Conservation (phyloP, 2,329 filamentous ascomycete species). For the Talaromyces sp. region DNA sequence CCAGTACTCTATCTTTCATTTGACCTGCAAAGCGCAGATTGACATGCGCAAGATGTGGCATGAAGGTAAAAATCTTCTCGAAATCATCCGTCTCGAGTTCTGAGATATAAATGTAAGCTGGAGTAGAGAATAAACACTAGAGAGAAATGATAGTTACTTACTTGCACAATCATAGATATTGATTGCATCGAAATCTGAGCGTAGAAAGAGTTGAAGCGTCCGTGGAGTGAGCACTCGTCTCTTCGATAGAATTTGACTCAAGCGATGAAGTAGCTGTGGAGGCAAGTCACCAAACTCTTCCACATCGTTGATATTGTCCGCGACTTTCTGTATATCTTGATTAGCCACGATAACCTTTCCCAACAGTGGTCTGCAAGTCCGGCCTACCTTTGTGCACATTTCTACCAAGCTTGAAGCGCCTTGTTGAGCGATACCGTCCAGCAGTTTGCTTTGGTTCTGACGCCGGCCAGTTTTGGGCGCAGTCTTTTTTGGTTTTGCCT, state of each 20-base stretch:
- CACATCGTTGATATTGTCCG: conserved; percentile 60
- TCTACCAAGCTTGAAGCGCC: conserved; percentile 48
- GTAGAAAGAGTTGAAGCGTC: conserved; percentile 47
- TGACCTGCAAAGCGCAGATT: conserved; percentile 84
- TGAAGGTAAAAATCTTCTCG: conserved; percentile 72
- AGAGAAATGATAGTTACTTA: conserved; percentile 30
- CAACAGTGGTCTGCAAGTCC: not conserved
- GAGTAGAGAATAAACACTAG: not conserved
- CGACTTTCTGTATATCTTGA: conserved; percentile 49
- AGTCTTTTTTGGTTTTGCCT: conserved; percentile 52
- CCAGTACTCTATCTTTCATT: conserved; percentile 79
- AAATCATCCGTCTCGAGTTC: conserved; percentile 74
- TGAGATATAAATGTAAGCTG: conserved; percentile 30
- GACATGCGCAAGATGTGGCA: conserved; percentile 65
- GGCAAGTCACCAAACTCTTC: conserved; percentile 65
- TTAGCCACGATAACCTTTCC: conserved; percentile 22
- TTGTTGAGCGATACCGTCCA: conserved; percentile 63
- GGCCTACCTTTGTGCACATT: conserved; percentile 55
- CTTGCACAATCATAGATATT: conserved; percentile 60
- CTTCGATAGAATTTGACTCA: conserved; percentile 64
- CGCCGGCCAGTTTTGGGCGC: conserved; percentile 62
- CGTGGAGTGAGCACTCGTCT: conserved; percentile 55
- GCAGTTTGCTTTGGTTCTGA: conserved; percentile 75
- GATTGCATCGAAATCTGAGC: conserved; percentile 54
- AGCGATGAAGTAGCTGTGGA: conserved; percentile 52